Base-by-base conservation (phyloP, 2,329 filamentous ascomycete genomes). In the Epichloe hybrida region DNA sequence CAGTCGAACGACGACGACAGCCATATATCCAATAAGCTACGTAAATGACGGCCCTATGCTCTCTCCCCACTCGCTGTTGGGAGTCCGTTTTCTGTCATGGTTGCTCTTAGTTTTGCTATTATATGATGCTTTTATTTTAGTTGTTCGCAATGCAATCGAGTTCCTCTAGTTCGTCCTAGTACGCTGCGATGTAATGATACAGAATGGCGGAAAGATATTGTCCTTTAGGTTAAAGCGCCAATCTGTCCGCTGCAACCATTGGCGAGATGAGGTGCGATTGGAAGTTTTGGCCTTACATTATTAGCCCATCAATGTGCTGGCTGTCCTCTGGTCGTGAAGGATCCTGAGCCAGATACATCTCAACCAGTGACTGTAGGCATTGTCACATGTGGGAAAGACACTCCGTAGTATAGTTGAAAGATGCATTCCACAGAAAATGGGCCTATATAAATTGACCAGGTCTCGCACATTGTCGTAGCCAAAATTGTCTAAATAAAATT, bases 61-160 rank as follows among this genome's bases (percentile, higher is more conserved):
- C 27, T 17, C 34, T 13, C 34, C 15, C 15, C 9, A 20, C 48
- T n/a, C 17, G 11, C 27, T 40, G 15, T 35, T 50, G 13, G 40
- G 5, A 9, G 40, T 12, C 6, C 2, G 13, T 45, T 4, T 45
- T 45, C 11, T 45, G 21, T 39, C n/a, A 34, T 44, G 46, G 20
- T n/a, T 37, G 21, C 4, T 12, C 15, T 34, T 21, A 27, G 35
- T 50, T 36, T 50, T 47, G 36, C 9, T n/a, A 34, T 35, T 42
- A 46, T 40, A 37, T 52, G 41, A 46, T 49, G 44, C 44, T 40
- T 55, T 47, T 52, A 41, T 42, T 42, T 23, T 53, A 50, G 48
- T 53, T 47, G 27, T 43, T 46, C 23, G 20, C 27, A 46, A 47
- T 50, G 43, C 43, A 50, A 43, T 43, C 31, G 11, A 46, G 20